Evolutionary conservation across 352 stramenopile species (phyloP).

Genomic region (Globisporangium abappressorium): DNA sequence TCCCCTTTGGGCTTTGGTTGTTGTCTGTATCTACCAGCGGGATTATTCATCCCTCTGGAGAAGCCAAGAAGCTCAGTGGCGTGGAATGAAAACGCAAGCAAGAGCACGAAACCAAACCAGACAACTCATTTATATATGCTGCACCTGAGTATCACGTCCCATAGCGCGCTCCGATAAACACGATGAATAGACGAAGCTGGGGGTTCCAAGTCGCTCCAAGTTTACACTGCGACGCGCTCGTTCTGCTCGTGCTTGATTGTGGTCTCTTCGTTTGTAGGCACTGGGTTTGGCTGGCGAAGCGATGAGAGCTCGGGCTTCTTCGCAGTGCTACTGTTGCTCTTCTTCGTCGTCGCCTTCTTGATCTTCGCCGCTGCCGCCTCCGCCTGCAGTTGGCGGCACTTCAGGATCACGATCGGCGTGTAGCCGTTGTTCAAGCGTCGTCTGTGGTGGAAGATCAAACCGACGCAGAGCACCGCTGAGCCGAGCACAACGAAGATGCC

Average conservation of each 20-base stretch:
- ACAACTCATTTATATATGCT: not conserved
- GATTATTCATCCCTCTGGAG: no score
- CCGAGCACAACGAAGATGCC: constrained; percentile 44
- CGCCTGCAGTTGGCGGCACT: constrained; percentile 36
- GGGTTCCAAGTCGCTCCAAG: not conserved
- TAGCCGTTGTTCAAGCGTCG: constrained; percentile 64
- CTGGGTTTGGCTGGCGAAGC: constrained; percentile 30
- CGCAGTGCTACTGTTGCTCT: constrained; percentile 14
- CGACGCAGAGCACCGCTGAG: constrained; percentile 40
- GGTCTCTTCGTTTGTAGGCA: constrained; percentile 31
- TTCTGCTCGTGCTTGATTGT: constrained; percentile 55
- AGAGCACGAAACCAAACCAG: not conserved
- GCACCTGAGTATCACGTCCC: not conserved
- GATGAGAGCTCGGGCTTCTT: constrained; percentile 22
- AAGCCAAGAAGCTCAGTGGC: not conserved
- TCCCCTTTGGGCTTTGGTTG: constrained; percentile 1
- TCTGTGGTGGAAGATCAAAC: constrained; percentile 52
- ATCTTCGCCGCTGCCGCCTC: constrained; percentile 22
- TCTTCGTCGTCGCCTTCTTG: constrained; percentile 5
- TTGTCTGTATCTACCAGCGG: not conserved
- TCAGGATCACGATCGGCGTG: constrained; percentile 44
- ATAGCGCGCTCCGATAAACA: not conserved
- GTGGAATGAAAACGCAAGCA: not conserved
- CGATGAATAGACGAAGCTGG: not conserved
- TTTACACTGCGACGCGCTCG: constrained; percentile 68